These are phyloP conservation scores for Nepenthes alata DNA, from an alignment of 179 eudicot species.

Conservation along the genomic window DNA sequence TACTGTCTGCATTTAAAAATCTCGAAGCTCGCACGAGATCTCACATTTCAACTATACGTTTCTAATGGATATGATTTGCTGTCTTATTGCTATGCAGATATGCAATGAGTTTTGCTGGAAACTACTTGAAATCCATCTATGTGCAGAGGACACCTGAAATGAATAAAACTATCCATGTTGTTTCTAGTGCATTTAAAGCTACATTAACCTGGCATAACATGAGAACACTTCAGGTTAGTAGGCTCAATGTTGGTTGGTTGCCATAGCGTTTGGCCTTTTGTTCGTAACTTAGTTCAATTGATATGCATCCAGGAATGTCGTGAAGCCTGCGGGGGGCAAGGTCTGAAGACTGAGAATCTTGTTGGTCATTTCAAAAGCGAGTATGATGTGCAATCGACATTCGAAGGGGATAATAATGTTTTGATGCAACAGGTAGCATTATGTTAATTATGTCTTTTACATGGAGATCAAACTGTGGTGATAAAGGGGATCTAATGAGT, in stretches of 20 bases:
- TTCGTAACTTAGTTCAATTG: background rate
- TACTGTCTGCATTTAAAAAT: too few relatives aligned
- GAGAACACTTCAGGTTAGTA: constrained; percentile 84
- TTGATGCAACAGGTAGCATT: constrained; percentile 63
- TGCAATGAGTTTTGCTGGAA: constrained; percentile 85
- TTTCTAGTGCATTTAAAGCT: constrained; percentile 90
- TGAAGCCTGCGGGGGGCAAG: constrained; percentile 97
- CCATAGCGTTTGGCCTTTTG: background rate
- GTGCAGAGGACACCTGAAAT: constrained; percentile 77
- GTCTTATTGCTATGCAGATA: constrained; percentile 41
- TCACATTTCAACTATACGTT: too few relatives aligned
- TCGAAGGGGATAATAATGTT: constrained; percentile 69
- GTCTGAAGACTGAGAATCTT: constrained; percentile 89
- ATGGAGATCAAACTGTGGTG: background rate
- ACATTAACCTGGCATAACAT: constrained; percentile 85
- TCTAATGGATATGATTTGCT: too few relatives aligned
- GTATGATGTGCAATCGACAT: constrained; percentile 78
- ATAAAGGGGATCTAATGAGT: background rate
- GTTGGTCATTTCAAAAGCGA: constrained; percentile 84
- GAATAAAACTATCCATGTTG: constrained; percentile 62
- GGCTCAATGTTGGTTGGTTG: constrained; percentile 1
- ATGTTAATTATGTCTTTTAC: background rate
- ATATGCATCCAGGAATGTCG: constrained; percentile 69
- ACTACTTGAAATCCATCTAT: constrained; percentile 60
- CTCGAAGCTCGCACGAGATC: too few relatives aligned